Evolutionary conservation across 345 rosid genomes (phyloP).

Genomic region (Anacardium occidentale): DNA sequence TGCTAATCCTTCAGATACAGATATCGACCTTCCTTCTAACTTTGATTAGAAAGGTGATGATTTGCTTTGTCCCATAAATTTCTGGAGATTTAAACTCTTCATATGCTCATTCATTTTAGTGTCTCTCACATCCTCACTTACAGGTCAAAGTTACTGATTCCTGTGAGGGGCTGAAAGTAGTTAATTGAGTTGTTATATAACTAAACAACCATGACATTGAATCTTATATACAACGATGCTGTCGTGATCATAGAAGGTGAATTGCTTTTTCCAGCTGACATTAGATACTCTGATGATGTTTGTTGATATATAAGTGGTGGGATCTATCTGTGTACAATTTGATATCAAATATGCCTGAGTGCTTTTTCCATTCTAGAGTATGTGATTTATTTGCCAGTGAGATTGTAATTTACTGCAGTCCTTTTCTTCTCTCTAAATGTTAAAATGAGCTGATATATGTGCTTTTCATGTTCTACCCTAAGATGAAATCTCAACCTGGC

Average conservation of each 20-base stretch:
- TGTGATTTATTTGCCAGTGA: conserved; percentile 22
- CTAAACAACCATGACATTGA: conserved; percentile 22
- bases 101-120: conserved; percentile 3
- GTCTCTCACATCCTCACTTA: conserved; percentile 11
- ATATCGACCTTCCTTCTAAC: conserved; percentile 49
- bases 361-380: conserved; percentile 13
- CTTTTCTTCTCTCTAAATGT: not conserved
- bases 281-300: conserved; percentile 23
- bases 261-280: conserved; percentile 27
- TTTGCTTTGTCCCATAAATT: conserved; percentile 12
- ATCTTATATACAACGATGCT: conserved; percentile 13
- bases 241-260: conserved; percentile 20
- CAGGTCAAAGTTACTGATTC: conserved; percentile 18
- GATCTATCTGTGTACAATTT: conserved; percentile 28
- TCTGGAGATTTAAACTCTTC: conserved; percentile 4
- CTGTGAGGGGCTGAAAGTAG: conserved; percentile 19
- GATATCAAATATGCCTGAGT: conserved; percentile 23
- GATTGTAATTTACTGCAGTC: conserved; percentile 10
- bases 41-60: conserved; percentile 46
- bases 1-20: conserved; percentile 62
- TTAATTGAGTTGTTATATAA: conserved; percentile 27
- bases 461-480: not conserved
- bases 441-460: conserved; percentile 3
- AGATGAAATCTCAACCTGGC: not conserved
- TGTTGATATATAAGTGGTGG: conserved; percentile 26